Evolutionary conservation across 2,329 filamentous ascomycete genomes (phyloP).

Genomic region (Didymella sp.): DNA sequence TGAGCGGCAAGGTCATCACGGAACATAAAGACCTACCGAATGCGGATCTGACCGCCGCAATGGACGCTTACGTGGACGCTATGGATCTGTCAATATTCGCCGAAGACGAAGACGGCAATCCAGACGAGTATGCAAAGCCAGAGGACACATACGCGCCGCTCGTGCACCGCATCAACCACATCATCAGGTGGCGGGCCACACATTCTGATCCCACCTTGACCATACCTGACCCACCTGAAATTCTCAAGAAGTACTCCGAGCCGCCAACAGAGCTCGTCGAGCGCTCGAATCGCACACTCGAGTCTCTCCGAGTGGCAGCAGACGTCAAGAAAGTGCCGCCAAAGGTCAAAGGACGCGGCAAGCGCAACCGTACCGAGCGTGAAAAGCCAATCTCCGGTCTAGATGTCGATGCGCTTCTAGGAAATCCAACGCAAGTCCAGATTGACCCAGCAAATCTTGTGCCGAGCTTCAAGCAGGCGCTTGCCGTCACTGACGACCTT

Average conservation of each 20-base stretch:
- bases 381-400: slow-evolving; percentile 89
- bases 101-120: slow-evolving; percentile 72
- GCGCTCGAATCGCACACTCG: slow-evolving; percentile 64
- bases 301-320: slow-evolving; percentile 70
- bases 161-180: slow-evolving; percentile 88
- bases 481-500: slow-evolving; percentile 67
- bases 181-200: slow-evolving; percentile 81
- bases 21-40: slow-evolving; percentile 85
- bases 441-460: slow-evolving; percentile 78
- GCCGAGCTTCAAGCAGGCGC: slow-evolving; percentile 85
- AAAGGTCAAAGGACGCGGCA: slow-evolving; percentile 74
- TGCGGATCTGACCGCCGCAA: slow-evolving; percentile 75
- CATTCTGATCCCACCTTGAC: slow-evolving; percentile 71
- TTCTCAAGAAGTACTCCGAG: slow-evolving; percentile 73
- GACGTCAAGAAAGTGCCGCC: slow-evolving; percentile 85
- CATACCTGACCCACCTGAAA: slow-evolving; percentile 55
- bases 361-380: slow-evolving; percentile 66
- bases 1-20: slow-evolving; percentile 80
- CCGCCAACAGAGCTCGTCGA: slow-evolving; percentile 72
- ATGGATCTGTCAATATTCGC: slow-evolving; percentile 84
- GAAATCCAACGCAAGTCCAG: slow-evolving; percentile 60
- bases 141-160: slow-evolving; percentile 85
- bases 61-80: slow-evolving; percentile 89
- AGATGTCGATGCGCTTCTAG: slow-evolving; percentile 82
- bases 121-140: slow-evolving; percentile 73